Evolutionary conservation across 495 filamentous ascomycete species (phyloP).

Genomic region (Geopyxis carbonaria): DNA sequence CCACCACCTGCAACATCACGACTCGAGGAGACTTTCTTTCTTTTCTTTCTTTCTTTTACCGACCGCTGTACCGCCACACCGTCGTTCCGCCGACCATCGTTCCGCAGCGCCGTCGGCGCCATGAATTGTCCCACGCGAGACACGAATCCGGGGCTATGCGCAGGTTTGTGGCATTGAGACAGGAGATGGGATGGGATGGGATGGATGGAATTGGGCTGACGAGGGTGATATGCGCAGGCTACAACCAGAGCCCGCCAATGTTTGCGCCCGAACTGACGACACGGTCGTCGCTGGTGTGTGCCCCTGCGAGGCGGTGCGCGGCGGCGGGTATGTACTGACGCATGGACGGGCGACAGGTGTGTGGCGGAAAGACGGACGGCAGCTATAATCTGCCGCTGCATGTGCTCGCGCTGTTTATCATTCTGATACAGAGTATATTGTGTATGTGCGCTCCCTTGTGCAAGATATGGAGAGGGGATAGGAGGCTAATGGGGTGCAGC

Average conservation of each 20-base stretch:
- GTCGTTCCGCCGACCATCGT: too few relatives aligned
- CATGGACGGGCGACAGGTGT: constrained; percentile 12
- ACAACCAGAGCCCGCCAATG: constrained; percentile 21
- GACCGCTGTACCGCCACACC: too few relatives aligned
- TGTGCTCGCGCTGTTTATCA: constrained; percentile 61
- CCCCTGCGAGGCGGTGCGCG: not conserved
- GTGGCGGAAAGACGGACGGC: constrained; percentile 22
- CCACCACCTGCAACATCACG: too few relatives aligned
- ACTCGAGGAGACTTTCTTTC: too few relatives aligned
- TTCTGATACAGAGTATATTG: constrained; percentile 50
- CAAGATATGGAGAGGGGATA: not conserved
- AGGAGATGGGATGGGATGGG: constrained; percentile 21
- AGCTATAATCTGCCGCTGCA: constrained; percentile 33
- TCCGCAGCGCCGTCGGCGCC: constrained; percentile 1
- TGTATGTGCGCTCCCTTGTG: constrained; percentile 9
- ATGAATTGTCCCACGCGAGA: constrained; percentile 25
- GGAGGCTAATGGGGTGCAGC: constrained; percentile 26
- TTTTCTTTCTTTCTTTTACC: too few relatives aligned
- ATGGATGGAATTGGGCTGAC: constrained; percentile 20
- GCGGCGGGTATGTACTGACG: not conserved
- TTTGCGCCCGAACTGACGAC: constrained; percentile 24
- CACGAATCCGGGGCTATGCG: constrained; percentile 11
- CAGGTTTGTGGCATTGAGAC: constrained; percentile 8
- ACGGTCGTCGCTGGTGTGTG: constrained; percentile 20
- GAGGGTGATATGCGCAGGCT: constrained; percentile 15